These are phyloP conservation scores for Pyrrhoderma lamaoense DNA, from an alignment of 1,284 basidiomycete species.

Conservation along the genomic window DNA sequence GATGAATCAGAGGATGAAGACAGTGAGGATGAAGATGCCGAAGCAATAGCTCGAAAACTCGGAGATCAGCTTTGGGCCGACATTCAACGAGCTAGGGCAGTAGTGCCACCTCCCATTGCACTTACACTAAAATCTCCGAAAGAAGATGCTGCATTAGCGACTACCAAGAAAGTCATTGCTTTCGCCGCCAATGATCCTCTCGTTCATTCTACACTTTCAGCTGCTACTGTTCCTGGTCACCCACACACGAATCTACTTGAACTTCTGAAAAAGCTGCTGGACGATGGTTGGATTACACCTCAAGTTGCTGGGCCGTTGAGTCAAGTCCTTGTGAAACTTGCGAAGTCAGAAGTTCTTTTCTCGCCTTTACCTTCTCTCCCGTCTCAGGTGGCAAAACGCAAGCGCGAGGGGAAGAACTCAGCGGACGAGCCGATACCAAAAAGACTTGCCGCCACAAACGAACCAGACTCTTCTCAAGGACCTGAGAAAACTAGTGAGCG, in stretches of 20 bases:
- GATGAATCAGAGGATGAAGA: slow-evolving; percentile 47
- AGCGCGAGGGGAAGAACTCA: slow-evolving; percentile 48
- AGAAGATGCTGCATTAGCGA: slow-evolving; percentile 49
- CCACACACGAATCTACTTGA: slow-evolving; percentile 46
- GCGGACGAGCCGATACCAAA: background rate
- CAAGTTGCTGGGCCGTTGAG: slow-evolving; percentile 48
- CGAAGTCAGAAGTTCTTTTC: slow-evolving; percentile 57
- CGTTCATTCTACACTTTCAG: slow-evolving; percentile 32
- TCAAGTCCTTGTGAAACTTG: slow-evolving; percentile 51
- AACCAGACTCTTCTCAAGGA: no score
- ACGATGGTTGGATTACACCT: slow-evolving; percentile 42
- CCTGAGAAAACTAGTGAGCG: no score
- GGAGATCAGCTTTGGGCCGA: slow-evolving; percentile 68
- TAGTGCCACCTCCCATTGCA: slow-evolving; percentile 19
- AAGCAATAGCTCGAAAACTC: slow-evolving; percentile 59
- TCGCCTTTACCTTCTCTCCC: slow-evolving; percentile 51
- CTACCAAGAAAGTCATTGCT: slow-evolving; percentile 53
- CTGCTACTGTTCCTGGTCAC: slow-evolving; percentile 37
- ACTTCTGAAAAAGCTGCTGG: slow-evolving; percentile 42
- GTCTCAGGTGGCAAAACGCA: slow-evolving; percentile 58
- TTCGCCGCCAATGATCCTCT: slow-evolving; percentile 48
- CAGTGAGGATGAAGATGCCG: slow-evolving; percentile 63
- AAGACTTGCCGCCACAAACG: no score
- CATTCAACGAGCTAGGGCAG: slow-evolving; percentile 36
- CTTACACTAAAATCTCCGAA: slow-evolving; percentile 25